Conservation (phyloP, 495 filamentous ascomycete genomes). For the Jackrogersella minutella region DNA sequence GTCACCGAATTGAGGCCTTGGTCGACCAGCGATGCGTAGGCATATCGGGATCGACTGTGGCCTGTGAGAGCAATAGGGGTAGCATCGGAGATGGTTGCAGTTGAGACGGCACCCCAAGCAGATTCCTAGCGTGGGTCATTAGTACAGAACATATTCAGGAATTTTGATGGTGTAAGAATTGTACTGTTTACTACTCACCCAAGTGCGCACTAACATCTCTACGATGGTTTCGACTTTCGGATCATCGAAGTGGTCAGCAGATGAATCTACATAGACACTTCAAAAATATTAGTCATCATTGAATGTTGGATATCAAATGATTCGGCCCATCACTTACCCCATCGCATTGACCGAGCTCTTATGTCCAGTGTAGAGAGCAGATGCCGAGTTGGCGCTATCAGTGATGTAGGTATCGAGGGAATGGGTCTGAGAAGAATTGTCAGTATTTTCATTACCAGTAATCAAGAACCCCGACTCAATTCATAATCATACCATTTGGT, state of each 20-base stretch:
- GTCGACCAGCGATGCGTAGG: slow-evolving; percentile 71
- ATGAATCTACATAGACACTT: slow-evolving; percentile 74
- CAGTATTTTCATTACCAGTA: neutral
- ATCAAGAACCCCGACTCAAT: slow-evolving; percentile 18
- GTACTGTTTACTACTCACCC: slow-evolving; percentile 45
- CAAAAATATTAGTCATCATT: neutral
- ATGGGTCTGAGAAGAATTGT: slow-evolving; percentile 57
- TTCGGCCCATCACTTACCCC: slow-evolving; percentile 48
- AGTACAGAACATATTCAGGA: neutral
- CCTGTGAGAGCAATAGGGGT: slow-evolving; percentile 73
- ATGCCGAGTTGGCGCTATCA: slow-evolving; percentile 78
- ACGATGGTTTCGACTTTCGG: slow-evolving; percentile 81
- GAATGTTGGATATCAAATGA: neutral
- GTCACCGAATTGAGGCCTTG: slow-evolving; percentile 63
- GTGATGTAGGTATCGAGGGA: slow-evolving; percentile 80
- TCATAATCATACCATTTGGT: slow-evolving; percentile 62
- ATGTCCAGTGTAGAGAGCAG: slow-evolving; percentile 76
- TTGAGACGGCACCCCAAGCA: slow-evolving; percentile 65
- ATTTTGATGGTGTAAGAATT: neutral
- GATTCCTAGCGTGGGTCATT: slow-evolving; percentile 43
- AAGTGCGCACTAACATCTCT: slow-evolving; percentile 71
- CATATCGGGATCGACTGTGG: slow-evolving; percentile 68
- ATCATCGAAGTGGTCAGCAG: slow-evolving; percentile 70
- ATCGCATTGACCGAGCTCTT: slow-evolving; percentile 78
- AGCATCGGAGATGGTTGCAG: slow-evolving; percentile 75